Evolutionary conservation across 1,284 basidiomycete species (phyloP).

Genomic region (Takashimella tepidaria): DNA sequence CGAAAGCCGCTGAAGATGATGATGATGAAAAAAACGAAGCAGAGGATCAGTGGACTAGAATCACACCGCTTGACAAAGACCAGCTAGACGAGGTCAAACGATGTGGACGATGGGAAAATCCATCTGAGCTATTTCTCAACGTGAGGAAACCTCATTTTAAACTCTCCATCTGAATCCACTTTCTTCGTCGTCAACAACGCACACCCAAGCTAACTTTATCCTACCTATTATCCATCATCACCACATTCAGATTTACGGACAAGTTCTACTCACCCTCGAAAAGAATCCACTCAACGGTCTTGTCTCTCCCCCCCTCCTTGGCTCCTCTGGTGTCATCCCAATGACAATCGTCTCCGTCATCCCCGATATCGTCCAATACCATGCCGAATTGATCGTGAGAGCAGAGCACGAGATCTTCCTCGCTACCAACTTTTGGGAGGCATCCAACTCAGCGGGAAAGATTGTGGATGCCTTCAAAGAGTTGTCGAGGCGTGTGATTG

Average conservation of each 20-base stretch:
- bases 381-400: conserved; percentile 53
- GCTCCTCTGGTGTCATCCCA: conserved; percentile 54
- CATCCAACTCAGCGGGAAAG: conserved; percentile 18
- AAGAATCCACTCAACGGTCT: conserved; percentile 53
- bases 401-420: conserved; percentile 58
- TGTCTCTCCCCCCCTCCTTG: conserved; percentile 54
- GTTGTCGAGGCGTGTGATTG: conserved; percentile 22
- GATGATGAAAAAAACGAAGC: conserved; percentile 7
- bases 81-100: conserved; percentile 20
- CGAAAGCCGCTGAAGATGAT: background rate
- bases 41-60: conserved; percentile 15
- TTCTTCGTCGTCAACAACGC: too few relatives aligned
- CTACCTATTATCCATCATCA: background rate
- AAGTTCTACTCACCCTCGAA: conserved; percentile 43
- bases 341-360: conserved; percentile 52
- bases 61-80: conserved; percentile 14
- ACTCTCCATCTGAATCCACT: too few relatives aligned
- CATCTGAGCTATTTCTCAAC: conserved; percentile 20
- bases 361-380: conserved; percentile 59
- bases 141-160: conserved; percentile 13
- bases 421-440: conserved; percentile 57
- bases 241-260: conserved; percentile 18
- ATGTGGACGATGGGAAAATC: conserved; percentile 11
- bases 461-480: conserved; percentile 27
- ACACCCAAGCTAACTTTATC: too few relatives aligned